phyloP scores from a whole-genome alignment of 1,139 yeast species.

The Yamadazyma buinensis region DNA sequence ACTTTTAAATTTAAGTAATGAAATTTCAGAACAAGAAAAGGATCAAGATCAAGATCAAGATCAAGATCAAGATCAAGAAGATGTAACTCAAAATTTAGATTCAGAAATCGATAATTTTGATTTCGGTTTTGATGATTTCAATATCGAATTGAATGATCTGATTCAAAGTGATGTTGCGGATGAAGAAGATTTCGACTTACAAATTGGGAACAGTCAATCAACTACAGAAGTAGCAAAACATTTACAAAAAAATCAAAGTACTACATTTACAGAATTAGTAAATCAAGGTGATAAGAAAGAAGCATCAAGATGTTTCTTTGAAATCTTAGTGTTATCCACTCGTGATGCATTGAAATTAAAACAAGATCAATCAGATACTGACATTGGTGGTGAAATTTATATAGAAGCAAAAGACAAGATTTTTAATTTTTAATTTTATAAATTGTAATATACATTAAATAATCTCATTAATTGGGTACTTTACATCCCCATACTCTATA shows the following conservation, averaged over 20 bases:
- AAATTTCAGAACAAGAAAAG: slow-evolving; percentile 25
- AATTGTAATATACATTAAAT: slow-evolving; percentile 9
- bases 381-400: slow-evolving; percentile 56
- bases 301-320: slow-evolving; percentile 78
- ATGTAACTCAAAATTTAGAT: slow-evolving; percentile 10
- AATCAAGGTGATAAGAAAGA: too few relatives aligned
- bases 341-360: slow-evolving; percentile 62
- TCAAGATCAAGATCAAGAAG: slow-evolving; percentile 12
- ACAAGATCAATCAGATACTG: slow-evolving; percentile 41
- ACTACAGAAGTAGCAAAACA: slow-evolving; percentile 11
- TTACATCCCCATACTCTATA: background rate
- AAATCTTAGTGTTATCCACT: slow-evolving; percentile 77
- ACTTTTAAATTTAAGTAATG: slow-evolving; percentile 28
- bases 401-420: slow-evolving; percentile 51
- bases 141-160: slow-evolving; percentile 40
- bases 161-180: too few relatives aligned
- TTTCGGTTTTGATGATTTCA: slow-evolving; percentile 18
- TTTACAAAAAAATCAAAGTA: slow-evolving; percentile 4
- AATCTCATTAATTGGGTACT: slow-evolving; percentile 11
- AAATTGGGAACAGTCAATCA: slow-evolving; percentile 8
- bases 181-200: too few relatives aligned
- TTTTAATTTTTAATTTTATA: slow-evolving; percentile 32
- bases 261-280: too few relatives aligned
- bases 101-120: slow-evolving; percentile 10
- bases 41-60: slow-evolving; percentile 7